A percentile compares a stretch with the other conserved stretches of the same genome.
Conservation (phyloP, 176 grass and related monocot species). For the Juncus inflexus region DNA sequence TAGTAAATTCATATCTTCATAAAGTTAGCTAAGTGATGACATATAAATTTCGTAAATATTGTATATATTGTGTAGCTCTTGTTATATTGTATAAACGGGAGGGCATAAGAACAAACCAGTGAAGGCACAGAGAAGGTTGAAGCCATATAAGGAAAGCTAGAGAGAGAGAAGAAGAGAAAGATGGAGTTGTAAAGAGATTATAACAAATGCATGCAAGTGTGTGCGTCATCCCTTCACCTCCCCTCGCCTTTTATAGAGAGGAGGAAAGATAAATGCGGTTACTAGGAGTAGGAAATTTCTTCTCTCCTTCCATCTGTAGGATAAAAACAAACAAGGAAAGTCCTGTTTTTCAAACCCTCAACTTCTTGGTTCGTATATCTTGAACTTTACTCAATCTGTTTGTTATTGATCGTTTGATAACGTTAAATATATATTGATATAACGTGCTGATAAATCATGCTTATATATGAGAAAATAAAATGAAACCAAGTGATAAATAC, state of each 20-base stretch:
- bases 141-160: conserved; percentile 36
- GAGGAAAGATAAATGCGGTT: conserved; percentile 1
- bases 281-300: not conserved
- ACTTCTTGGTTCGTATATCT: too few species aligned
- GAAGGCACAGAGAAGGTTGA: conserved; percentile 63
- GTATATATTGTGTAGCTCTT: too few species aligned
- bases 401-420: too few species aligned
- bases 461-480: too few species aligned
- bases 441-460: too few species aligned
- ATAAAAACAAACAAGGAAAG: conserved; percentile 1
- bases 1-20: not conserved
- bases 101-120: conserved; percentile 39
- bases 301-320: conserved; percentile 7
- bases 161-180: conserved; percentile 8
- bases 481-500: too few species aligned
- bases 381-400: too few species aligned
- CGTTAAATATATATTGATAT: too few species aligned
- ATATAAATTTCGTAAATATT: too few species aligned
- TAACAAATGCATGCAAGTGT: conserved; percentile 31
- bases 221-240: not conserved
- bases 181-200: conserved; percentile 3
- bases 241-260: conserved; percentile 36
- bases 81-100: not conserved
- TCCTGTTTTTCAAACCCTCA: too few species aligned
- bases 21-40: not conserved